Evolutionary conservation across 345 rosid species (phyloP), one percentile per base, ranked within the genome.

Genomic region (Aurinia saxatilis): DNA sequence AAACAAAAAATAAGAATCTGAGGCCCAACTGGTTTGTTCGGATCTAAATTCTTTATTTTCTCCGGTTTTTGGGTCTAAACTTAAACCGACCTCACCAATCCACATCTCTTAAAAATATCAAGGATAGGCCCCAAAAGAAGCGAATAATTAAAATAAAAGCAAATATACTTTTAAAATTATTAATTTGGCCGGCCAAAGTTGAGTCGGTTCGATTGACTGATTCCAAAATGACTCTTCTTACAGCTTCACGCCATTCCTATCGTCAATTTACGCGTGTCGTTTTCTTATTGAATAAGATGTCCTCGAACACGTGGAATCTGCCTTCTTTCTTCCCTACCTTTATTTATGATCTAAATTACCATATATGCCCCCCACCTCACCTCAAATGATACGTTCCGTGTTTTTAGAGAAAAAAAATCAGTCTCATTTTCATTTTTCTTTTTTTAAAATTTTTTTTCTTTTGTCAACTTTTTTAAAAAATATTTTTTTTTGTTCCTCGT

Each of bases 181-280:
- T 12, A 8, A 8, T 42, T 42, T 8, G 25, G 73, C 60, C 60
- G 48, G 53, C 67, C 55, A 60, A 68, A 68, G 73, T 68, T 68
- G 53, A 51, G 17, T 60, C 48, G 55, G 54, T 42, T 42, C 48
- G 6, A 52, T 51, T 60, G 73, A 68, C 73, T 33, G 30, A 34
- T 12, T 68, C 60, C 16, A 7, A 33, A 38, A 44, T 14, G 36
- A 35, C 36, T 42, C 27, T 16, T 42, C 18, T 16, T 17, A 57
- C 48, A 18, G 10, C 60, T n/a, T 15, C 34, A 59, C 66, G 66
- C 31, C 59, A 19, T 50, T 58, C 48, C 21, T 59, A 60, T 68
- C 41, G 46, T 8, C 17, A 49, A 21, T 10, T 29, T 14, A 50
- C 44, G 51, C 73, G 66, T 68, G 67, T 44, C 33, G 1, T 51